Percentiles rank a stretch among this genome's conserved stretches.
Evolutionary conservation across 2,329 filamentous ascomycete genomes (phyloP).

Genomic region (Fusarium mangiferae): DNA sequence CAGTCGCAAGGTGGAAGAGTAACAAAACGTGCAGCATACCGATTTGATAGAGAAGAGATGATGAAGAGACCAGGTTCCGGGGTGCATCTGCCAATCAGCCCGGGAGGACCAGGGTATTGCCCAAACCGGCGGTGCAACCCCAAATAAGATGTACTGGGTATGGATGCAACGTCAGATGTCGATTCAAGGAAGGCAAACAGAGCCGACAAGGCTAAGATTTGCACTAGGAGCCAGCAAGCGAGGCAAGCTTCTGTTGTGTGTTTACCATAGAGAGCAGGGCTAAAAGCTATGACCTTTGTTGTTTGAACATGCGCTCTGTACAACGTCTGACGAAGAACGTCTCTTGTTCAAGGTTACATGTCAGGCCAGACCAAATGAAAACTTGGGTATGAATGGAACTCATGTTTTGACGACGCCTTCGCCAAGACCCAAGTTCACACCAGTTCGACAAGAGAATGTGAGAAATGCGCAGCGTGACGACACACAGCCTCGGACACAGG

Average conservation of each 20-base stretch:
- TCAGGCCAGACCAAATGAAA: not conserved
- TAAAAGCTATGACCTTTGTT: conserved; percentile 10
- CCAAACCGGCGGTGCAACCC: conserved; percentile 39
- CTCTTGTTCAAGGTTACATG: not conserved
- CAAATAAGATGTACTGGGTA: conserved; percentile 30
- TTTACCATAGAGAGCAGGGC: not conserved
- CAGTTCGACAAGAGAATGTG: conserved; percentile 27
- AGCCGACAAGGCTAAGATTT: conserved; percentile 21
- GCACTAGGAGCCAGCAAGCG: conserved; percentile 18
- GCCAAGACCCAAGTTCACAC: conserved; percentile 41
- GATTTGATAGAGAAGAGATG: conserved; percentile 44
- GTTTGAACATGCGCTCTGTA: not conserved
- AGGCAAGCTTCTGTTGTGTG: conserved; percentile 18
- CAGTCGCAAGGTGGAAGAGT: conserved; percentile 29
- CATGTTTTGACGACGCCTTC: not conserved
- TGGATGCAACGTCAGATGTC: conserved; percentile 40
- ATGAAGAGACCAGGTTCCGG: conserved; percentile 37
- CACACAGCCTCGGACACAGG: conserved; percentile 41
- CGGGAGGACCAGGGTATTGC: conserved; percentile 26
- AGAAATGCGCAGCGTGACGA: conserved; percentile 39
- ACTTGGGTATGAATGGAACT: not conserved
- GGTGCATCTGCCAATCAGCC: conserved; percentile 44
- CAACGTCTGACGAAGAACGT: conserved; percentile 1
- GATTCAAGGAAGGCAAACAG: conserved; percentile 23
- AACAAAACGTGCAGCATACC: conserved; percentile 43